Evolutionary conservation across 106 monocot species (phyloP).

Genomic region (Vanilla planifolia): DNA sequence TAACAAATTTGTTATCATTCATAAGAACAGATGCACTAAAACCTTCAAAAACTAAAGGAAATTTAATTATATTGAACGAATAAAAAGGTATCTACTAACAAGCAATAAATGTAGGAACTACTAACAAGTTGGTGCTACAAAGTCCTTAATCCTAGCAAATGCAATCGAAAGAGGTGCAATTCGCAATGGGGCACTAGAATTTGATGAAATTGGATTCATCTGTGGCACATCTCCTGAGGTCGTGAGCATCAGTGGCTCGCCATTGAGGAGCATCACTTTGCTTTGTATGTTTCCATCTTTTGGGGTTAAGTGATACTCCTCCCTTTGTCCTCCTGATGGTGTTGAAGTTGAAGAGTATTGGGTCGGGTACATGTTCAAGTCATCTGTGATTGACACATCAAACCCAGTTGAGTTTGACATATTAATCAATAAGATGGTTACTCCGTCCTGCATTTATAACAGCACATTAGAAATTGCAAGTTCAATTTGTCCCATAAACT

Average conservation of each 20-base stretch:
- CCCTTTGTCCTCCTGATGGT: slow-evolving; percentile 6
- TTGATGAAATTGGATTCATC: slow-evolving; percentile 29
- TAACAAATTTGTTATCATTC: too few relatives aligned
- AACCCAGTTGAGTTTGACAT: slow-evolving; percentile 31
- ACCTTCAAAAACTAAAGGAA: too few relatives aligned
- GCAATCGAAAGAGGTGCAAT: slow-evolving; percentile 37
- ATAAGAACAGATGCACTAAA: too few relatives aligned
- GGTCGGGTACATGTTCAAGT: slow-evolving; percentile 24
- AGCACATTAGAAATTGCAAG: not conserved
- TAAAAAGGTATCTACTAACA: too few relatives aligned
- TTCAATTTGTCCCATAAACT: not conserved
- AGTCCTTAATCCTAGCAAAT: slow-evolving; percentile 25
- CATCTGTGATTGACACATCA: slow-evolving; percentile 15
- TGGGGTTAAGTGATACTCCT: slow-evolving; percentile 37
- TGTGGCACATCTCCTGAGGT: slow-evolving; percentile 22
- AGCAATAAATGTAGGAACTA: too few relatives aligned
- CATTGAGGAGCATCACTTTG: slow-evolving; percentile 46
- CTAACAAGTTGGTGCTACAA: slow-evolving; percentile 36
- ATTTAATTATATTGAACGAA: too few relatives aligned
- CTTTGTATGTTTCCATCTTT: slow-evolving; percentile 34
- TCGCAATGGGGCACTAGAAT: not conserved
- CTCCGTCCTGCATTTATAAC: slow-evolving; percentile 8
- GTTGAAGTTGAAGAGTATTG: not conserved
- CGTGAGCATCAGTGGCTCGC: slow-evolving; percentile 28
- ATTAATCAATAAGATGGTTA: slow-evolving; percentile 26